phyloP scores from a whole-genome alignment of 1,139 yeast genomes.

The Geotrichum phurueaensis region DNA sequence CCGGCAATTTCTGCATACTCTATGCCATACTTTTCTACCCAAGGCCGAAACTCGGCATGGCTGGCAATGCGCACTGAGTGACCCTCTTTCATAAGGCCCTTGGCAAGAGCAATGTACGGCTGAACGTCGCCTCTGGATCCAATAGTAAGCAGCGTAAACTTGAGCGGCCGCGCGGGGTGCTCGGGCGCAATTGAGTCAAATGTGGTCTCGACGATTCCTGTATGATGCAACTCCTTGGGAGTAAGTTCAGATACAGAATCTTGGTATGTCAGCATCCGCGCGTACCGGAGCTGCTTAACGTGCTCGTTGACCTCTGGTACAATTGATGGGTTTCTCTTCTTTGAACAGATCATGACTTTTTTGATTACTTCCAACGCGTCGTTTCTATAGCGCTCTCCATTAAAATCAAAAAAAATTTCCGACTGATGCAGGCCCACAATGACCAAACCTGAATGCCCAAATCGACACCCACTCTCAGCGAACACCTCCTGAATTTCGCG shows the following conservation, averaged over 20 bases:
- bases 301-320: constrained; percentile 12
- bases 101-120: constrained; percentile 83
- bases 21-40: constrained; percentile 65
- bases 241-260: constrained; percentile 19
- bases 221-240: not conserved
- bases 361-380: constrained; percentile 38
- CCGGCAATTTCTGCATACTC: constrained; percentile 78
- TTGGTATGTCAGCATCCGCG: constrained; percentile 32
- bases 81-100: constrained; percentile 71
- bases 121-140: constrained; percentile 97
- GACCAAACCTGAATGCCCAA: constrained; percentile 64
- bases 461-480: constrained; percentile 59
- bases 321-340: constrained; percentile 14
- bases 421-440: constrained; percentile 67
- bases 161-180: constrained; percentile 24
- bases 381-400: constrained; percentile 46
- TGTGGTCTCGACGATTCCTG: not conserved
- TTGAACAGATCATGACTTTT: not conserved
- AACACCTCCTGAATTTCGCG: constrained; percentile 62
- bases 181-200: not conserved
- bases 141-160: constrained; percentile 70
- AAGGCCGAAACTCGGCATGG: constrained; percentile 69
- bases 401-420: constrained; percentile 65
- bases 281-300: constrained; percentile 19
- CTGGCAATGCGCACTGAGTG: constrained; percentile 74